phyloP scores from a whole-genome alignment of 2,329 filamentous ascomycete genomes.

The Geosmithia putterillii region DNA sequence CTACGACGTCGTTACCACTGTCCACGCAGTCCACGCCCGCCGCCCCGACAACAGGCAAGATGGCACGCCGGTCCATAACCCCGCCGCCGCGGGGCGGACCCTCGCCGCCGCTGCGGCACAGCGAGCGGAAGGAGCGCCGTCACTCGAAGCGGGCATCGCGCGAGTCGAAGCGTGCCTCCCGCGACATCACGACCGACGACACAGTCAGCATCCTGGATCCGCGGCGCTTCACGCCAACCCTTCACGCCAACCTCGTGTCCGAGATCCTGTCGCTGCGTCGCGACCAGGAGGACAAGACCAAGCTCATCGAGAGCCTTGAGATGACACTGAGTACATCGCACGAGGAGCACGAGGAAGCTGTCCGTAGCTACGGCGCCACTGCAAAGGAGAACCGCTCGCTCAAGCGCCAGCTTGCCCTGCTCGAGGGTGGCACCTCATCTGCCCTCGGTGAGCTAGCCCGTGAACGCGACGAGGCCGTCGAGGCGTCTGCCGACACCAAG shows the following conservation, averaged over 20 bases:
- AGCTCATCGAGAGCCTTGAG: slow-evolving; percentile 78
- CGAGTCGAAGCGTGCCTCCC: slow-evolving; percentile 48
- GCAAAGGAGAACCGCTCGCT: slow-evolving; percentile 68
- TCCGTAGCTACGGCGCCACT: slow-evolving; percentile 46
- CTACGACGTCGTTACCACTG: slow-evolving; percentile 51
- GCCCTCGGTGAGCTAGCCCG: slow-evolving; percentile 72
- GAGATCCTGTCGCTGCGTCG: slow-evolving; percentile 81
- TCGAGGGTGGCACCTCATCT: slow-evolving; percentile 81
- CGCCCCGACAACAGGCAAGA: slow-evolving; percentile 54
- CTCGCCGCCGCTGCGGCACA: slow-evolving; percentile 41
- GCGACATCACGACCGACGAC: slow-evolving; percentile 53
- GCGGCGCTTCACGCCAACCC: slow-evolving; percentile 82
- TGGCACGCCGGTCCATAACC: slow-evolving; percentile 56
- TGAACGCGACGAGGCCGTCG: slow-evolving; percentile 76
- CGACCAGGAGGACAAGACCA: slow-evolving; percentile 83
- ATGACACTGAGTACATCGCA: slow-evolving; percentile 56
- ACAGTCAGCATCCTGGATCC: slow-evolving; percentile 70
- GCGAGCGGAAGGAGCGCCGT: slow-evolving; percentile 22
- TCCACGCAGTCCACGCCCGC: slow-evolving; percentile 57
- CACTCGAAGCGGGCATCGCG: slow-evolving; percentile 35
- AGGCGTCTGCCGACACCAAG: slow-evolving; percentile 57
- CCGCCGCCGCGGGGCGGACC: slow-evolving; percentile 40
- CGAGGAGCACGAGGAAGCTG: slow-evolving; percentile 62
- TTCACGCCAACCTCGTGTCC: slow-evolving; percentile 88
- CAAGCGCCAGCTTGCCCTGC: slow-evolving; percentile 72